Conservation (phyloP, 805 yeast genomes). For the Saccharomycopsis fodiens region DNA sequence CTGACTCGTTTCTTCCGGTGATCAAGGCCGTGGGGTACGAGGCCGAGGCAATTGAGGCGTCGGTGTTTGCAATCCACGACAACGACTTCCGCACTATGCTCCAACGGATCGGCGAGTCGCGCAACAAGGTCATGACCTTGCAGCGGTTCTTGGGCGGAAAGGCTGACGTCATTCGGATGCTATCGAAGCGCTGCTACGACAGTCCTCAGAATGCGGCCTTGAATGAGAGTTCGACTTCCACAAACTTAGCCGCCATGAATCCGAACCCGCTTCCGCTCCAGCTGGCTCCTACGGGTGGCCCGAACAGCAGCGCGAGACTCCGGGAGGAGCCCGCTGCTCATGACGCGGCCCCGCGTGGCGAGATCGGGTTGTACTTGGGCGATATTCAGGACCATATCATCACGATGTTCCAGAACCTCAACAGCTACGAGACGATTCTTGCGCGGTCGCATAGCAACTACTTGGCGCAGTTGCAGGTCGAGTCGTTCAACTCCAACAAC, state of each 20-base stretch:
- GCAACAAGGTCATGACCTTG: conserved; percentile 87
- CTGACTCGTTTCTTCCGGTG: conserved; percentile 57
- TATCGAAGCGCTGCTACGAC: conserved; percentile 91
- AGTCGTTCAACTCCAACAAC: conserved; percentile 78
- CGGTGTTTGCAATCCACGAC: conserved; percentile 74
- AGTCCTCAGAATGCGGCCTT: background rate
- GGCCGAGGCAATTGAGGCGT: conserved; percentile 64
- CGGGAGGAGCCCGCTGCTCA: background rate
- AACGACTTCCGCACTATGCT: conserved; percentile 72
- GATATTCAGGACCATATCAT: conserved; percentile 96
- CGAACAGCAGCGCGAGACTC: background rate
- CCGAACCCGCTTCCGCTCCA: background rate
- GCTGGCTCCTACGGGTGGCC: background rate
- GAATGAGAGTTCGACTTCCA: background rate
- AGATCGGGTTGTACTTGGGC: conserved; percentile 85
- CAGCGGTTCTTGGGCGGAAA: conserved; percentile 86
- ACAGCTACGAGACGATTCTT: conserved; percentile 88
- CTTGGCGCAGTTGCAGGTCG: conserved; percentile 89
- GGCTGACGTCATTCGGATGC: conserved; percentile 94
- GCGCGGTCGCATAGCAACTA: conserved; percentile 88
- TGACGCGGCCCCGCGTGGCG: conserved; percentile 66
- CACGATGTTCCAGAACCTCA: conserved; percentile 87
- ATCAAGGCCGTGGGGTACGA: conserved; percentile 51
- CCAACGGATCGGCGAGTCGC: conserved; percentile 76
- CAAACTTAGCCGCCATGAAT: background rate